Base-by-base conservation (phyloP, 768 basidiomycete genomes). In the Hirschioporus abietinus region DNA sequence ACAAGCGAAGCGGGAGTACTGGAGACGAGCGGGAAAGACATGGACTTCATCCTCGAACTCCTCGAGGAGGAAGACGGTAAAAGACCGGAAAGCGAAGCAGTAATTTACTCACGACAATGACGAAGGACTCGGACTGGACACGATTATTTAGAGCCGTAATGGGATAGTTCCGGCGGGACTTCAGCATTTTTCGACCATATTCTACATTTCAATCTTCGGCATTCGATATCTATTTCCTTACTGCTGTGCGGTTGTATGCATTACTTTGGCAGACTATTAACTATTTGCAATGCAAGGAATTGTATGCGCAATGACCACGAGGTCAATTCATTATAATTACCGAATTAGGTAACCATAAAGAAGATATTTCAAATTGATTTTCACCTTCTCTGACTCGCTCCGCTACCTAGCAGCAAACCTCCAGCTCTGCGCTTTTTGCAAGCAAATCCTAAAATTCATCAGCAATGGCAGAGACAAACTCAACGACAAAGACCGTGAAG, bases 401-500 rank as follows among this genome's bases (percentile, higher is more conserved):
- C 42, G 42, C 42, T 52, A 52, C 42, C 42, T 52, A 12, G 2
- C 12, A 52, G 42, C 12, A 15, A 36, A 36, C 35, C 35, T 36
- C 42, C 1, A 52, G 42, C 42, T 52, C 42, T 12, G 20, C 15
- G 12, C 12, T 20, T 52, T 15, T 10, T 30, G 8, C 30, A 2
- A 30, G 30, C 42, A 20, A 52, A 10, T 10, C 42, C 42, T 6
- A 15, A 52, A 20, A 15, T 1, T 20, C n/a, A 52, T 15, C 12
- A 52, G 42, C 42, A 3, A 52, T 52, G 42, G 12, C 42, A 12
- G 42, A 52, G 20, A 52, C 35, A 4, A 62, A 52, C 65, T 71
- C 67, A 63, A 79, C 80, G 78, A 77, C 76, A 66, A 90, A 89
- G 74, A 91, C 93, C 35, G 82, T 87, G 63, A 95, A 94, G 80